Percentiles rank a stretch among this genome's conserved stretches.
phyloP scores from a whole-genome alignment of 495 filamentous ascomycete genomes.

The Xylaria venustula region DNA sequence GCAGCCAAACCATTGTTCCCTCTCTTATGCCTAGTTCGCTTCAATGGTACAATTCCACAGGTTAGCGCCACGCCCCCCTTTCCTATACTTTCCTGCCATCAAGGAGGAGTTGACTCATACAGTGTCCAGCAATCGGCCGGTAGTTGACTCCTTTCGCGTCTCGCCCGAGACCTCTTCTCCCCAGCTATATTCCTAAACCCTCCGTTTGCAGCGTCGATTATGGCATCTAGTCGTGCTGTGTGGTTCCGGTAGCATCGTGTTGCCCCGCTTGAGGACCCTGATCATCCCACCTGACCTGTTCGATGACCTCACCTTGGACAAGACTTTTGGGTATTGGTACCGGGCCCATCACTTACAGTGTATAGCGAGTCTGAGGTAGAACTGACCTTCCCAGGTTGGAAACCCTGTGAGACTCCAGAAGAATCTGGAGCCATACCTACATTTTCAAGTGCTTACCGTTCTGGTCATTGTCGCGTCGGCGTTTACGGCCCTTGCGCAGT shows the following conservation, averaged over 20 bases:
- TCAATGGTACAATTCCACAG: neutral
- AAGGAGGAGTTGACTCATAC: conserved; percentile 13
- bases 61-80: conserved; percentile 8
- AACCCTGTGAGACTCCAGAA: conserved; percentile 1
- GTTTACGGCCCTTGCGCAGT: conserved; percentile 6
- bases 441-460: neutral
- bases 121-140: neutral
- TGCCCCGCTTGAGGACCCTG: conserved; percentile 18
- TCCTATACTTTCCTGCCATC: neutral
- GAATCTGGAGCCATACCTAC: neutral
- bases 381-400: conserved; percentile 13
- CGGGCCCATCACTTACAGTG: neutral
- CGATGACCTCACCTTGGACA: conserved; percentile 16
- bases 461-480: neutral
- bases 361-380: neutral
- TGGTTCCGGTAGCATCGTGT: conserved; percentile 18
- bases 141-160: conserved; percentile 1
- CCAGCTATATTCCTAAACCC: neutral
- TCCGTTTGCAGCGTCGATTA: conserved; percentile 1
- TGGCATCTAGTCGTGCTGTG: conserved; percentile 10
- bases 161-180: neutral
- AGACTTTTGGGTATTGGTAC: conserved; percentile 5
- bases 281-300: conserved; percentile 19
- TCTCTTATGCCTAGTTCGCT: neutral
- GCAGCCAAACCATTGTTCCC: neutral